phyloP scores from a whole-genome alignment of 2,329 filamentous ascomycete genomes.

The Monilinia aucupariae region DNA sequence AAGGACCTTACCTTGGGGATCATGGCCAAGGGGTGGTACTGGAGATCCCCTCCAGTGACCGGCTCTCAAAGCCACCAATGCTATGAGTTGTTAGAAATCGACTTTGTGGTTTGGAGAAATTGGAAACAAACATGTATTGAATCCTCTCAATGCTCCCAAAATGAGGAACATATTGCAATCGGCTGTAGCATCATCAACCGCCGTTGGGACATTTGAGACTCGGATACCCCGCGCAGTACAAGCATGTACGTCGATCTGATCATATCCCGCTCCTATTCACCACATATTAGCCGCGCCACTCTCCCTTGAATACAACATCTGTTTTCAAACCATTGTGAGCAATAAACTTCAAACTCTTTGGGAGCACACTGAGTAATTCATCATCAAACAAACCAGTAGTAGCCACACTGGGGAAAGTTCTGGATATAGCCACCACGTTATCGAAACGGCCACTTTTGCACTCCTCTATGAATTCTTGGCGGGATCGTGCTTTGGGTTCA shows the following conservation, averaged over 20 bases:
- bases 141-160: conserved; percentile 70
- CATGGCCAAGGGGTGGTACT: conserved; percentile 59
- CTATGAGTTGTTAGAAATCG: conserved; percentile 18
- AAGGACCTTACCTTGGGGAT: conserved; percentile 71
- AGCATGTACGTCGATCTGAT: conserved; percentile 69
- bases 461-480: conserved; percentile 64
- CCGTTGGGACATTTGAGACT: conserved; percentile 77
- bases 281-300: not conserved
- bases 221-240: conserved; percentile 61
- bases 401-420: conserved; percentile 60
- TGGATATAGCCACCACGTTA: conserved; percentile 59
- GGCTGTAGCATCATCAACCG: conserved; percentile 77
- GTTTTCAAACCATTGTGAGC: conserved; percentile 51
- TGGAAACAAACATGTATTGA: conserved; percentile 46
- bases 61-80: conserved; percentile 59
- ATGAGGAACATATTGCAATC: conserved; percentile 78
- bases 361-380: conserved; percentile 58
- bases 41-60: conserved; percentile 62
- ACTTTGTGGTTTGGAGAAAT: not conserved
- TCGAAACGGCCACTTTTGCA: conserved; percentile 60
- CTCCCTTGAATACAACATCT: not conserved
- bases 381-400: conserved; percentile 66
- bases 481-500: conserved; percentile 53
- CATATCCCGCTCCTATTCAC: conserved; percentile 69
- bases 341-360: conserved; percentile 50